Evolutionary conservation across 2,329 filamentous ascomycete species (phyloP).

Genomic region (Aspergillus sp.): DNA sequence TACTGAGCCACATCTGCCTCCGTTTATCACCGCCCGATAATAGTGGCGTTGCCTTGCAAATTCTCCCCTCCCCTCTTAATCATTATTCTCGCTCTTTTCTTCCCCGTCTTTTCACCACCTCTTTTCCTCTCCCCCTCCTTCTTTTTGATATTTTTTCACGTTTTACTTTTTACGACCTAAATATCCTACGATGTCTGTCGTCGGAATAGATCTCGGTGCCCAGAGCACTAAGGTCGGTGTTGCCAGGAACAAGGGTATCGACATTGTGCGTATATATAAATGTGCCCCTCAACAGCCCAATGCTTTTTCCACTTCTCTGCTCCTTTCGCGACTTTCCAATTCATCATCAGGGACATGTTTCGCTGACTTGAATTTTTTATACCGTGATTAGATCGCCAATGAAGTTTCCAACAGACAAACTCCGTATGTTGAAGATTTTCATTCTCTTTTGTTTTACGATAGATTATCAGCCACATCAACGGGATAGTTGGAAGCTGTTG

Average conservation of each 20-base stretch:
- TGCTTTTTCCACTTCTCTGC: conserved; percentile 5
- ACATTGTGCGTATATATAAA: conserved; percentile 70
- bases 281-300: conserved; percentile 11
- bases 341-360: conserved; percentile 1
- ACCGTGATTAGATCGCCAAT: conserved; percentile 76
- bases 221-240: conserved; percentile 97
- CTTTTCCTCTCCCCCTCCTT: conserved; percentile 17
- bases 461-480: neutral
- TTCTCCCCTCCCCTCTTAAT: conserved; percentile 25
- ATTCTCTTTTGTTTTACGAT: conserved; percentile 10
- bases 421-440: conserved; percentile 65
- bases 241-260: conserved; percentile 96
- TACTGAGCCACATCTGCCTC: conserved; percentile 17
- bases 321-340: neutral
- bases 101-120: conserved; percentile 11
- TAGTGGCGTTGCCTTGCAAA: conserved; percentile 34
- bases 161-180: neutral
- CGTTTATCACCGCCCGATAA: conserved; percentile 26
- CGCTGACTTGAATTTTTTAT: conserved; percentile 11
- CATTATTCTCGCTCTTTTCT: neutral
- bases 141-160: neutral
- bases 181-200: conserved; percentile 52
- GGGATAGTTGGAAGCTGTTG: neutral
- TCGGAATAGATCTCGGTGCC: conserved; percentile 90
- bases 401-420: conserved; percentile 98